Base-by-base conservation (phyloP, 2,329 filamentous ascomycete genomes). In the Fusarium udum region DNA sequence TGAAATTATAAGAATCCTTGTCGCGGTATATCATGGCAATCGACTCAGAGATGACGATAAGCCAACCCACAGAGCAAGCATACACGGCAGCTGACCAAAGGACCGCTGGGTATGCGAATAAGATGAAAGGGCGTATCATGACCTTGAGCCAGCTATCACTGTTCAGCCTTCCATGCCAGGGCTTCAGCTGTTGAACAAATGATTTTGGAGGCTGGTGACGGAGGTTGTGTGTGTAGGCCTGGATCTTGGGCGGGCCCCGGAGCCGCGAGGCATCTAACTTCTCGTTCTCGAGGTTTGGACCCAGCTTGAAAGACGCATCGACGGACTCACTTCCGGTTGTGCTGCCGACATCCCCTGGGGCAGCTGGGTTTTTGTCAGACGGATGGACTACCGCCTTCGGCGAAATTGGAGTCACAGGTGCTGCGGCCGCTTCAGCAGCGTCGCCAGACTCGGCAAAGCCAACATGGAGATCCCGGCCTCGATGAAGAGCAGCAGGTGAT, bases 11-110 rank as follows among this genome's bases (percentile, higher is more conserved):
- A 0, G 86, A 87, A 0, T 88, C 84, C 1, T 86, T 84, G 61
- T 90, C 86, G 42, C 93, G 90, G 81, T 94, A 98, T 69, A 98
- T 92, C 66, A 92, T 87, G 1, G 94, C 89, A 6, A 98, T 90
- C 1, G 92, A 93, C 82, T 98, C 95, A 2, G 95, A 97, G 4
- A 98, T 89, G 48, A 98, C 95, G 74, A 98, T 98, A 34, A 98
- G 87, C 96, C 95, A 98, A 42, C 95, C 95, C 12, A 98, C 89
- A 1, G 95, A 96, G 76, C 96, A 92, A 0, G 95, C 86, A 80
- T 98, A 98, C 8, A 97, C 90, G 2, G 93, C 86, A 0, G 94
- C 86, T 11, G 93, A 95, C 95, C 95, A 98, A 14, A 98, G 87
- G 3, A 98, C 93, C 1, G 93, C 90, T 0, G 96, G 96, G 78